Evolutionary conservation across 768 basidiomycete species (phyloP), one percentile per base, ranked within the genome.

Genomic region (Boletus sensibilis): DNA sequence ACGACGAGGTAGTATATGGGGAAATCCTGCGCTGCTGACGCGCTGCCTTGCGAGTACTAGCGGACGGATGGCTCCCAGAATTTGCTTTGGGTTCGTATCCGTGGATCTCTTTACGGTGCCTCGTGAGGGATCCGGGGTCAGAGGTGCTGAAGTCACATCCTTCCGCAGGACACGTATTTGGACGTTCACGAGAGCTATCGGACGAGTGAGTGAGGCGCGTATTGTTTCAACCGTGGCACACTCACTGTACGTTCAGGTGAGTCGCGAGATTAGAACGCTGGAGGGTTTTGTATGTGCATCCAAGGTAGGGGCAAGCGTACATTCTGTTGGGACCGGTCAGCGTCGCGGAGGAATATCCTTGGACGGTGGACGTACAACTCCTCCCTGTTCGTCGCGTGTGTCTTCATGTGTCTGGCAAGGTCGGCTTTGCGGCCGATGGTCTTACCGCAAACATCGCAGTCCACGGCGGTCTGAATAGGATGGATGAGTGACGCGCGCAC

Each of bases 201-300:
- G 8, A 37, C 12, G 4, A 11, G 13, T 60, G 5, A 68, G 59
- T 5, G 4, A 23, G 9, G 23, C 2, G 3, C 20, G n/a, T 21
- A 16, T 27, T 21, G 0, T 13, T 16, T 21, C 18, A 33, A 42
- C 21, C 11, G 35, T 47, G 20, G 25, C 1, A 29, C 18, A 70
- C 72, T 56, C 48, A 73, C 72, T 75, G 74, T 3, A 49, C 64
- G 9, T 67, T 68, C 16, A 65, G 16, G 25, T 74, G 73, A 0
- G 64, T 68, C 0, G 38, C n/a, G 1, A 74, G 20, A 31, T 72
- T 74, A 0, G 67, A 68, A 3, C 43, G 51, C n/a, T 74, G 74
- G 1, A 71, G 59, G 0, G 72, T 55, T 9, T 39, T 59, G 50
- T 62, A 65, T 0, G 16, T 12, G 34, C 73, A 74, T 5, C 54